Evolutionary conservation across 2,329 filamentous ascomycete genomes (phyloP), one percentile per base, ranked within the genome.

Genomic region (Ceratocystis albifundus): DNA sequence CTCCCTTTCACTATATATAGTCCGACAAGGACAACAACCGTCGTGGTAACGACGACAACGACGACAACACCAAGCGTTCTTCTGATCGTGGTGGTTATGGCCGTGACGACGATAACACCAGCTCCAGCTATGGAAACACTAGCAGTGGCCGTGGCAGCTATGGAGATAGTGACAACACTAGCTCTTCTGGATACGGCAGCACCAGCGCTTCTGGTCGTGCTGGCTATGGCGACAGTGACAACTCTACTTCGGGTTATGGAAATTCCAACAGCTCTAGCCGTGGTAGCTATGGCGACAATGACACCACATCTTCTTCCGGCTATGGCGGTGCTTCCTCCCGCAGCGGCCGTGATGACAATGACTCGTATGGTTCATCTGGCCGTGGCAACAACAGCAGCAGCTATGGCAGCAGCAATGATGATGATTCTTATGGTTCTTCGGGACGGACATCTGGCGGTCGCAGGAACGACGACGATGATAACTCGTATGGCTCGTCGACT

Each of bases 271-370:
- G 50, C 50, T 68, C 59, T 12, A 62, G 68, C 66, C 61, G 66
- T 62, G 64, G 67, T 66, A 70, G 70, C 61, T 68, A 69, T 61
- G 63, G 61, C 63, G 67, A 61, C 36, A 70, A 71, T 59, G 71
- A 71, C 55, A 72, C 69, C 28, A 71, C 71, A 25, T 50, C 46
- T n/a, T 50, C 46, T 50, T 67, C 65, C 30, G 61, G 61, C n/a
- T 55, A 69, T 50, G 68, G 71, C 65, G 69, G 65, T 68, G 69
- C 71, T 65, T 66, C 69, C 10, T 20, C 46, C 67, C 45, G 32
- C 22, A 72, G 71, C 45, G 62, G 69, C 61, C 68, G 68, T 28
- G 4, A 22, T 30, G 10, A 66, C 44, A 55, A 62, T 30, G 20
- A 61, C 66, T 67, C 68, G 32, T 57, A 57, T 45, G 68, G 68